Evolutionary conservation across 495 filamentous ascomycete species (phyloP).

Genomic region (Hypomontagnella monticulosa): DNA sequence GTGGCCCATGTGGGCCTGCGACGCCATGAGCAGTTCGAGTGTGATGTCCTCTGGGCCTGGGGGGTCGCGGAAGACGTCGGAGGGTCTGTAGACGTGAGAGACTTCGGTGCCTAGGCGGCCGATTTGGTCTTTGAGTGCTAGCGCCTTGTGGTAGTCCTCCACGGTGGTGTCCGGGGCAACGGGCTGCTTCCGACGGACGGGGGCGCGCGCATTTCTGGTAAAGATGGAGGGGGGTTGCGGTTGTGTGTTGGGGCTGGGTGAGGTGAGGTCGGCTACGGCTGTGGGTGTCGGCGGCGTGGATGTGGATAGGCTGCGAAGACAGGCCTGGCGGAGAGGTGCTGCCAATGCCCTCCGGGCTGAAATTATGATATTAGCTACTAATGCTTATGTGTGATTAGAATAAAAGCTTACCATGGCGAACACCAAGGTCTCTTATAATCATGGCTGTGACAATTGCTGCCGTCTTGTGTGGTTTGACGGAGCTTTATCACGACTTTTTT

Average conservation of each 20-base stretch:
- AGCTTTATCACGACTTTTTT: constrained; percentile 37
- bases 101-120: constrained; percentile 64
- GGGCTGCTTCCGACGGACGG: constrained; percentile 36
- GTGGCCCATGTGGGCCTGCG: constrained; percentile 91
- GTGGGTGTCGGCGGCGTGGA: constrained; percentile 26
- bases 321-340: constrained; percentile 50
- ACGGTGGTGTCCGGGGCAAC: constrained; percentile 46
- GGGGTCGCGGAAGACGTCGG: constrained; percentile 72
- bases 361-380: constrained; percentile 24
- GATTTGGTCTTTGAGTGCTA: constrained; percentile 42
- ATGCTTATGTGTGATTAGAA: not conserved
- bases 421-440: constrained; percentile 62
- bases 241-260: constrained; percentile 6
- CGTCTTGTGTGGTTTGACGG: constrained; percentile 1
- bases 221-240: constrained; percentile 39
- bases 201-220: constrained; percentile 27
- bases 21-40: constrained; percentile 90
- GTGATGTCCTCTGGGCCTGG: constrained; percentile 81
- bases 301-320: constrained; percentile 48
- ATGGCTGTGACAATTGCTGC: constrained; percentile 44
- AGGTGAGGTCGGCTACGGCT: constrained; percentile 30
- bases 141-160: constrained; percentile 38
- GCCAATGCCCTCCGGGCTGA: constrained; percentile 60
- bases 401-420: constrained; percentile 56
- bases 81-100: constrained; percentile 70